Conservation (phyloP, 2,329 filamentous ascomycete genomes). For the Nectriaceae sp. region DNA sequence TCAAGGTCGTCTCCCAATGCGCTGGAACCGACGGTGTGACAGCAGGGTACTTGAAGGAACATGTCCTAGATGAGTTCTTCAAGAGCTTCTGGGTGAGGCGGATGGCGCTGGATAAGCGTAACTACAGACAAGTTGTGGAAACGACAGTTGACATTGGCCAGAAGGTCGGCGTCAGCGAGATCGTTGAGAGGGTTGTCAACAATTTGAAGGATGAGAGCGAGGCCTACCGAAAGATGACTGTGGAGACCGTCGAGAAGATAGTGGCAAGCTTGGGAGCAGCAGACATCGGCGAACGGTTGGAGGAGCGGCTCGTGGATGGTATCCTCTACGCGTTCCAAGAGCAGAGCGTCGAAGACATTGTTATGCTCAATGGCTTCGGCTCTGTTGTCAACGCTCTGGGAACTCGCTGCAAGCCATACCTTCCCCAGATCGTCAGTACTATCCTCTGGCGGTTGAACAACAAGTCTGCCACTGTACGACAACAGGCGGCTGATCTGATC, state of each 20-base stretch:
- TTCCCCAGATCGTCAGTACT: conserved; percentile 95
- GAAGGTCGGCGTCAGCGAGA: conserved; percentile 96
- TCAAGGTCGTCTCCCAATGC: conserved; percentile 97
- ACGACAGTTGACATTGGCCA: conserved; percentile 96
- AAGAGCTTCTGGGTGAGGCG: conserved; percentile 98
- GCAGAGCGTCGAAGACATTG: conserved; percentile 92
- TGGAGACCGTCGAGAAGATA: conserved; percentile 96
- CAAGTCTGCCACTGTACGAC: conserved; percentile 93
- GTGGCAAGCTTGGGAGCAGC: conserved; percentile 91
- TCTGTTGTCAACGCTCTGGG: conserved; percentile 96
- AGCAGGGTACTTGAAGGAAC: conserved; percentile 90
- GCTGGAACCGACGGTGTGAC: conserved; percentile 94
- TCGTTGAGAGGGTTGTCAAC: conserved; percentile 87
- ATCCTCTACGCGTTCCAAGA: conserved; percentile 97
- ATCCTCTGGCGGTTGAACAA: conserved; percentile 98
- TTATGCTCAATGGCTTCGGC: conserved; percentile 96
- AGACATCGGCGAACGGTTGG: conserved; percentile 88
- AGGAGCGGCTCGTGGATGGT: conserved; percentile 92
- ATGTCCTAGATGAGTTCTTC: conserved; percentile 95
- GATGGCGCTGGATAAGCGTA: conserved; percentile 96
- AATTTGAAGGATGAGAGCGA: conserved; percentile 99
- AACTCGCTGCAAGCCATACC: conserved; percentile 90
- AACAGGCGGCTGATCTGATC: conserved; percentile 95
- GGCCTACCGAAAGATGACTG: conserved; percentile 97
- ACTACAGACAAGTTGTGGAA: conserved; percentile 97